phyloP scores from a whole-genome alignment of 2,329 filamentous ascomycete genomes.

The Emydomyces testavorans region DNA sequence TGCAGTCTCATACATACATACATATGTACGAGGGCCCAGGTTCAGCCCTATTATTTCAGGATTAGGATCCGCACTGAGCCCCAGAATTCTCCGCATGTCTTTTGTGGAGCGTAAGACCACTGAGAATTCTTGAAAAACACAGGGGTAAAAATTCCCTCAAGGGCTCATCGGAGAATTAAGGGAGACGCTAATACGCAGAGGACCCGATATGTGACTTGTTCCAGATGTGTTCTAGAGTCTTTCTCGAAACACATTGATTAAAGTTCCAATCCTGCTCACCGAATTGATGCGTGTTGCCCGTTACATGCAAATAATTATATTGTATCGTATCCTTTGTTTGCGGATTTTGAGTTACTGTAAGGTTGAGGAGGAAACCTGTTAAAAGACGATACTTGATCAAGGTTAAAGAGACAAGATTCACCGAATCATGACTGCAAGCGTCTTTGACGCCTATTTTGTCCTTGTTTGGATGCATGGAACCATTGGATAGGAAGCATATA shows the following conservation, averaged over 20 bases:
- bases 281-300: background rate
- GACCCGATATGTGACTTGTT: background rate
- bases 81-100: background rate
- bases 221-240: background rate
- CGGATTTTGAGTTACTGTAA: background rate
- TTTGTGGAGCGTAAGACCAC: background rate
- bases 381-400: no score
- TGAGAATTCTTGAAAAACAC: no score
- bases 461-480: no score
- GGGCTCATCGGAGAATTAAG: background rate
- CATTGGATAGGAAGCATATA: no score
- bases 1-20: background rate
- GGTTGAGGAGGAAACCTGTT: no score
- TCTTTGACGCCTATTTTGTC: no score
- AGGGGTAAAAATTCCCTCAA: background rate
- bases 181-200: no score
- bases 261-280: background rate
- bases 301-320: no score
- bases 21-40: background rate
- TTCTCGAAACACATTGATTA: background rate
- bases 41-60: constrained; percentile 2
- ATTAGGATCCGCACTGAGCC: background rate
- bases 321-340: background rate
- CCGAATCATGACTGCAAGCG: no score
- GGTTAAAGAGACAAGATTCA: background rate